Conservation (phyloP, 2,329 filamentous ascomycete genomes). For the Cladosporium velox region DNA sequence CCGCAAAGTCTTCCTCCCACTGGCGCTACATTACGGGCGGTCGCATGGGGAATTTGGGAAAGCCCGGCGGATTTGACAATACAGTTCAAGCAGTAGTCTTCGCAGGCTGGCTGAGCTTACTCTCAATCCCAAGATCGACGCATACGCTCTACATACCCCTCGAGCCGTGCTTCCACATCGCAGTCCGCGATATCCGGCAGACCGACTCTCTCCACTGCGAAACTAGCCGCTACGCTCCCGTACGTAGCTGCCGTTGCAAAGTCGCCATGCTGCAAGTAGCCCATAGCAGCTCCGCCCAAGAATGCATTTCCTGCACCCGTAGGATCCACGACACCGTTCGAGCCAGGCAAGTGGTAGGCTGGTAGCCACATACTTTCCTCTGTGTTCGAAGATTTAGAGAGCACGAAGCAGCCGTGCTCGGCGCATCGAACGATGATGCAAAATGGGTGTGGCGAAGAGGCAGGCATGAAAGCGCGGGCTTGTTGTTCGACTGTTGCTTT, state of each 20-base stretch:
- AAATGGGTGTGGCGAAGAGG: slow-evolving; percentile 12
- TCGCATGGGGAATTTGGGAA: too few species aligned
- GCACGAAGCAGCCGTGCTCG: slow-evolving; percentile 32
- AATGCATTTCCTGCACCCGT: slow-evolving; percentile 36
- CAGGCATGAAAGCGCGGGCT: slow-evolving; percentile 26
- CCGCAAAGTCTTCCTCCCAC: too few species aligned
- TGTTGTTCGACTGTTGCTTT: slow-evolving; percentile 25
- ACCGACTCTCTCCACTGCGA: slow-evolving; percentile 32
- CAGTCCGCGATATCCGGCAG: slow-evolving; percentile 19
- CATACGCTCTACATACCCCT: neutral
- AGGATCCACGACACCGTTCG: slow-evolving; percentile 29
- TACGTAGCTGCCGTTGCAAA: slow-evolving; percentile 29
- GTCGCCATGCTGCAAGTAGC: slow-evolving; percentile 27
- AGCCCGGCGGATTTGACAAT: too few species aligned
- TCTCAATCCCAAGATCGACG: neutral
- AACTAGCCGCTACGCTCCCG: slow-evolving; percentile 33
- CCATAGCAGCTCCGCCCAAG: slow-evolving; percentile 33
- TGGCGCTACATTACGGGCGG: too few species aligned
- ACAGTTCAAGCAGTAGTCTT: too few species aligned
- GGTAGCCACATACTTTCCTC: slow-evolving; percentile 28
- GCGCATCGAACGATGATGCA: slow-evolving; percentile 31
- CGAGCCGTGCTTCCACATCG: neutral
- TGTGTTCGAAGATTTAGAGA: neutral
- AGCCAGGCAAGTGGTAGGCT: slow-evolving; percentile 26
- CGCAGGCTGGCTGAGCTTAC: too few species aligned